A percentile compares a stretch with the other conserved stretches of the same genome.
Conservation (phyloP, 2,329 filamentous ascomycete genomes). For the Cercospora citrullina region DNA sequence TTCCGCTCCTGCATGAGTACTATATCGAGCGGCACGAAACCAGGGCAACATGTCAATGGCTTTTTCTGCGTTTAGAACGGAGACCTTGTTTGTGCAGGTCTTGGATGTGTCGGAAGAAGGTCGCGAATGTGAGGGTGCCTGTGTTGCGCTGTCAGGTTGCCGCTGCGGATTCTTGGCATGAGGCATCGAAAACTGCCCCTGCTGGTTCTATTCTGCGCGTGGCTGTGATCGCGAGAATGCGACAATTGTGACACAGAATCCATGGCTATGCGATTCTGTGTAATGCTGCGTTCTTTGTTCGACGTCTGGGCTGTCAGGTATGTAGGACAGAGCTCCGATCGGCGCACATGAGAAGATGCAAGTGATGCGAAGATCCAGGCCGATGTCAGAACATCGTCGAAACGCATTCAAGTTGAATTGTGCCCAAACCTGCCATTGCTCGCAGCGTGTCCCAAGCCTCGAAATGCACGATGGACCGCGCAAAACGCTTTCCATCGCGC, state of each 20-base stretch:
- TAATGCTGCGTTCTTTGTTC: not conserved
- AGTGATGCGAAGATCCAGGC: not conserved
- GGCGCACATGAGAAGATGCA: not conserved
- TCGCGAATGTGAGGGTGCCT: not conserved
- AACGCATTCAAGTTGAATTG: not conserved
- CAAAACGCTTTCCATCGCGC: not conserved
- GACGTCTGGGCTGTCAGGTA: not conserved
- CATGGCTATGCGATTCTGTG: not conserved
- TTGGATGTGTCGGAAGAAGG: not conserved
- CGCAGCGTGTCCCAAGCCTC: not conserved
- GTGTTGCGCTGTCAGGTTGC: not conserved
- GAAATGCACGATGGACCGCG: not conserved
- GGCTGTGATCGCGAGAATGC: not conserved
- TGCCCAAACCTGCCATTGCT: not conserved
- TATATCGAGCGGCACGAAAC: conserved; percentile 2
- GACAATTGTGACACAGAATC: not conserved
- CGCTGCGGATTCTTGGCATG: not conserved
- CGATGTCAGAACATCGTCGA: not conserved
- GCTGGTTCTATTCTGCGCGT: not conserved
- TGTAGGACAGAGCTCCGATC: not conserved
- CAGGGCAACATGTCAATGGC: not conserved
- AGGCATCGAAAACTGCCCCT: not conserved
- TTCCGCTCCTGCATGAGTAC: not conserved
- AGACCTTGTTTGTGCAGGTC: not conserved
- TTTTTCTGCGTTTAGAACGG: not conserved